phyloP scores from a whole-genome alignment of 768 basidiomycete species.

The Amanita jacksonii region DNA sequence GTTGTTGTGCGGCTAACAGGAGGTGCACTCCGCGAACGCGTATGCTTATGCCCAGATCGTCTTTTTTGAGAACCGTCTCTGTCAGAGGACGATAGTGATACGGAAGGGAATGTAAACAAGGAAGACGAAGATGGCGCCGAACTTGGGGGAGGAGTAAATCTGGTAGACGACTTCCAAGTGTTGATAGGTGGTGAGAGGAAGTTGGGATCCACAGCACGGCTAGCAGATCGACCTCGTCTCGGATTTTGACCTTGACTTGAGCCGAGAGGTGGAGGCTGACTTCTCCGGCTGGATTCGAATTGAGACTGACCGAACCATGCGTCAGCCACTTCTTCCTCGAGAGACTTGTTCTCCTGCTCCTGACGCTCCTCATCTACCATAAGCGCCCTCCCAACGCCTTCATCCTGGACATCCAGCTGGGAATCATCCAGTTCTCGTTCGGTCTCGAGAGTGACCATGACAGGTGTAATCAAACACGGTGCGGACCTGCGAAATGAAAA shows the following conservation, averaged over 20 bases:
- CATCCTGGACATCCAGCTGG: background rate
- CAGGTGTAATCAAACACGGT: conserved; percentile 20
- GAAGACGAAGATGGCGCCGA: too few relatives aligned
- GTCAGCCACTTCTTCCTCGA: conserved; percentile 12
- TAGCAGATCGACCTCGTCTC: conserved; percentile 9
- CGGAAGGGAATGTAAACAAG: too few relatives aligned
- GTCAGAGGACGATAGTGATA: too few relatives aligned
- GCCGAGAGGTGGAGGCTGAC: conserved; percentile 4
- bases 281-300: conserved; percentile 10
- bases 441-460: conserved; percentile 37
- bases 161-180: conserved; percentile 31
- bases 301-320: conserved; percentile 13
- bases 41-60: conserved; percentile 28
- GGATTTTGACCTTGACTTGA: conserved; percentile 9
- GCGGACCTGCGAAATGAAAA: conserved; percentile 25
- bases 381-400: too few relatives aligned
- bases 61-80: too few relatives aligned
- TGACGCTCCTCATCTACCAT: too few relatives aligned
- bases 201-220: conserved; percentile 17
- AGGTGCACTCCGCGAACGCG: conserved; percentile 39
- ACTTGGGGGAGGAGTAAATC: conserved; percentile 9
- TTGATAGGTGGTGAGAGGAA: conserved; percentile 41
- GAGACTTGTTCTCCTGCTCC: conserved; percentile 13
- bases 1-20: too few relatives aligned
- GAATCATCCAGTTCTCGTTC: too few relatives aligned